Percentiles rank a stretch among this genome's conserved stretches.
Evolutionary conservation across 139 green algal genomes (phyloP).

Genomic region (Dunaliella primolecta): DNA sequence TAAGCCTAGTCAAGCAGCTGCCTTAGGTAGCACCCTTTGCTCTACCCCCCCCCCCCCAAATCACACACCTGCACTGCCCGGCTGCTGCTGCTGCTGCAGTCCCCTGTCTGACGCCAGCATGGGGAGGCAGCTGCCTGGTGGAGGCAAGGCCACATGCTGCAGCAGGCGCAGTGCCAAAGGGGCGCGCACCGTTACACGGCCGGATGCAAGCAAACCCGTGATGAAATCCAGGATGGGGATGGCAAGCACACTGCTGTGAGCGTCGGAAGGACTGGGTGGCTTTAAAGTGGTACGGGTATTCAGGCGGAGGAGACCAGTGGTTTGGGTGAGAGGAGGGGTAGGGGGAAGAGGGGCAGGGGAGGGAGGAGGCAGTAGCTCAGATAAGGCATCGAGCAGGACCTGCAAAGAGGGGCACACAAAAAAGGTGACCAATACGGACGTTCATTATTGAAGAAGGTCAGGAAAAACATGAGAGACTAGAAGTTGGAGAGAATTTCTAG

Average conservation of each 20-base stretch:
- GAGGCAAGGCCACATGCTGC: slow-evolving; percentile 13
- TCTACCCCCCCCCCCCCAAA: too few relatives aligned
- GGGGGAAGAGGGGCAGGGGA: too few relatives aligned
- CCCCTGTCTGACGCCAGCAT: background rate
- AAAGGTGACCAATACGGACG: too few relatives aligned
- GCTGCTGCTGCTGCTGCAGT: too few relatives aligned
- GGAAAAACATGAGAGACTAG: too few relatives aligned
- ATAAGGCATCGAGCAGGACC: slow-evolving; percentile 44
- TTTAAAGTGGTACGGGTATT: background rate
- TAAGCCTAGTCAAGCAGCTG: too few relatives aligned
- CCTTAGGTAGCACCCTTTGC: too few relatives aligned
- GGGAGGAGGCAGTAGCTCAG: slow-evolving; percentile 20
- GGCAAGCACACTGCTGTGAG: too few relatives aligned
- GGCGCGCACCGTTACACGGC: slow-evolving; percentile 34
- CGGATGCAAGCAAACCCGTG: slow-evolving; percentile 24
- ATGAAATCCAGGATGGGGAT: slow-evolving; percentile 39
- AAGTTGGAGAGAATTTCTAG: too few relatives aligned
- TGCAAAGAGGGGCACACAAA: slow-evolving; percentile 9
- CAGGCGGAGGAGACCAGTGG: too few relatives aligned
- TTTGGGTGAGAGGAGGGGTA: too few relatives aligned
- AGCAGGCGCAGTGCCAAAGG: slow-evolving; percentile 37
- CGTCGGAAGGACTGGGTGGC: background rate
- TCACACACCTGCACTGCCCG: background rate
- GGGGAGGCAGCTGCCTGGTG: background rate
- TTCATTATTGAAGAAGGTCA: too few relatives aligned